Evolutionary conservation across 768 basidiomycete genomes (phyloP).

Genomic region (Suillus hirtellus): DNA sequence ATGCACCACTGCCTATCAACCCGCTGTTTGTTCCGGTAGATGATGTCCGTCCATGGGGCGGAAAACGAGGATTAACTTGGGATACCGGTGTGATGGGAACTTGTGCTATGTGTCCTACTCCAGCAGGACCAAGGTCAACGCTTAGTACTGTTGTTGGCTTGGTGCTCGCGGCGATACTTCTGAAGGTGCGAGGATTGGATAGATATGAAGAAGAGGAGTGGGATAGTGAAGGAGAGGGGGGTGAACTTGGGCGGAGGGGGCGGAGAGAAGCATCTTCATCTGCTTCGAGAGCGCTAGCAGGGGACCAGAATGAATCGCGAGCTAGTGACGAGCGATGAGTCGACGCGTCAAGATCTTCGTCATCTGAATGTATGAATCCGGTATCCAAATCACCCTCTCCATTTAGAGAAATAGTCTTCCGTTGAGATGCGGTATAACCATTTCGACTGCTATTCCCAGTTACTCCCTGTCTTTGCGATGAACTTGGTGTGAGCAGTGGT

Average conservation of each 20-base stretch:
- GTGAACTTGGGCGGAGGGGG: slow-evolving; percentile 84
- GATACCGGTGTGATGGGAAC: slow-evolving; percentile 64
- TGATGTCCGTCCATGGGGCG: slow-evolving; percentile 60
- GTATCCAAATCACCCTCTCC: slow-evolving; percentile 51
- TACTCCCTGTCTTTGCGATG: slow-evolving; percentile 29
- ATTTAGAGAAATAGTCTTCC: slow-evolving; percentile 66
- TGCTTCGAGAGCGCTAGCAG: slow-evolving; percentile 73
- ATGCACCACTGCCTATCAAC: slow-evolving; percentile 48
- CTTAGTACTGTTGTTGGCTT: slow-evolving; percentile 95
- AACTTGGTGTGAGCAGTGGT: slow-evolving; percentile 21
- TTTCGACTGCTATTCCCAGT: slow-evolving; percentile 18
- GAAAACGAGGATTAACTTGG: slow-evolving; percentile 49
- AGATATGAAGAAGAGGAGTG: slow-evolving; percentile 82
- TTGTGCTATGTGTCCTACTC: slow-evolving; percentile 91
- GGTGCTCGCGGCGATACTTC: slow-evolving; percentile 83
- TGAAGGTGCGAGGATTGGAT: slow-evolving; percentile 78
- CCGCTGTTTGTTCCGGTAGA: slow-evolving; percentile 53
- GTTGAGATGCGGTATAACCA: slow-evolving; percentile 31
- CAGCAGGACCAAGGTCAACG: slow-evolving; percentile 76
- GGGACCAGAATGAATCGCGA: slow-evolving; percentile 79
- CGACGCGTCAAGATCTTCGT: slow-evolving; percentile 47
- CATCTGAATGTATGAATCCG: slow-evolving; percentile 36
- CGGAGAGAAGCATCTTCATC: slow-evolving; percentile 94
- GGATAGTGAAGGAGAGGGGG: slow-evolving; percentile 85
- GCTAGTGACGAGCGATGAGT: slow-evolving; percentile 59